A percentile compares a stretch with the other conserved stretches of the same genome.
Conservation (phyloP, 2,329 filamentous ascomycete genomes). For the Hymenoscyphus fraxineus region DNA sequence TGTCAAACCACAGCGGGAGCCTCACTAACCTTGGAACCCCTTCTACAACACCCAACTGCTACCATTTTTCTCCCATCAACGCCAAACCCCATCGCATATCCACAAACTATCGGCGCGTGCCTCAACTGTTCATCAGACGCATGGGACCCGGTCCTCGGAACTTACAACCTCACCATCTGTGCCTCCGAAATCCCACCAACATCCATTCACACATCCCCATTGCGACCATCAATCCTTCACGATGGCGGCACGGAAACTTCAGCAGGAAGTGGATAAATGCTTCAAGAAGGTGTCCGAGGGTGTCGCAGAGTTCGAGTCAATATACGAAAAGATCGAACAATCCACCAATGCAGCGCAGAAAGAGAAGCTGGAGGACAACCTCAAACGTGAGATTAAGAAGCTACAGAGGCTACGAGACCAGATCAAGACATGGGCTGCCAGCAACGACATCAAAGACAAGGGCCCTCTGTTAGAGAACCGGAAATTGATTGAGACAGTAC, state of each 20-base stretch:
- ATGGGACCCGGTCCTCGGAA: conserved; percentile 28
- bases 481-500: conserved; percentile 95
- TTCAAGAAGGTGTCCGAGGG: conserved; percentile 98
- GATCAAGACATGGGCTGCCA: conserved; percentile 98
- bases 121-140: conserved; percentile 18
- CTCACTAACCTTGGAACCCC: background rate
- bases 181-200: conserved; percentile 26
- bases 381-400: conserved; percentile 99
- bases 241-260: conserved; percentile 95
- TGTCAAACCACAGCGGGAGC: background rate
- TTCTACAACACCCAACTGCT: background rate
- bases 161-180: conserved; percentile 27
- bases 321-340: conserved; percentile 96
- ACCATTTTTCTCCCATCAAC: background rate
- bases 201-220: conserved; percentile 11
- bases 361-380: conserved; percentile 95
- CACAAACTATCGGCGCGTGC: conserved; percentile 4
- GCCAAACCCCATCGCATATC: background rate
- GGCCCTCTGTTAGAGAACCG: conserved; percentile 88
- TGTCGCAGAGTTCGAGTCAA: conserved; percentile 84
- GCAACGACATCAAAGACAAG: conserved; percentile 99
- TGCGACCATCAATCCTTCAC: conserved; percentile 23
- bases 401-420: conserved; percentile 94
- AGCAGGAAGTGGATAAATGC: conserved; percentile 98
- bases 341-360: conserved; percentile 92